phyloP scores from a whole-genome alignment of 2,329 filamentous ascomycete genomes.

The Talaromyces sp. region DNA sequence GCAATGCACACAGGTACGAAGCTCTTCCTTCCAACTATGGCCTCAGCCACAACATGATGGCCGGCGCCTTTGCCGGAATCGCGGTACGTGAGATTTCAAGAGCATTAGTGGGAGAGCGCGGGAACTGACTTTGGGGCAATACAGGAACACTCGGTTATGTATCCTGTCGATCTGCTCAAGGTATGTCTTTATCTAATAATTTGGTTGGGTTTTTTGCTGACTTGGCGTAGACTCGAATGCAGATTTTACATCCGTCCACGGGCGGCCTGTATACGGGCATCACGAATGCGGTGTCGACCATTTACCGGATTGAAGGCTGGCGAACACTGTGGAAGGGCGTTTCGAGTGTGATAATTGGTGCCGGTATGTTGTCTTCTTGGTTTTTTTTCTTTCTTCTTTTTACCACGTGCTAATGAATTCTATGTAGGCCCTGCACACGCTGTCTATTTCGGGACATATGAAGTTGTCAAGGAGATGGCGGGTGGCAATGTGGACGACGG shows the following conservation, averaged over 20 bases:
- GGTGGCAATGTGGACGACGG: constrained; percentile 79
- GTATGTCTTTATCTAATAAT: constrained; percentile 47
- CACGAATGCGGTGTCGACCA: constrained; percentile 86
- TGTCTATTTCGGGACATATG: constrained; percentile 97
- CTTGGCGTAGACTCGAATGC: constrained; percentile 78
- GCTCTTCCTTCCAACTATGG: constrained; percentile 91
- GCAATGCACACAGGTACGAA: constrained; percentile 65
- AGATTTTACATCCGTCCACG: constrained; percentile 80
- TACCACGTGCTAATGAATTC: constrained; percentile 18
- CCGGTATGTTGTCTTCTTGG: constrained; percentile 56
- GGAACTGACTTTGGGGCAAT: constrained; percentile 15
- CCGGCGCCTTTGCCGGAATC: constrained; percentile 94
- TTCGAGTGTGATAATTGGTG: constrained; percentile 91
- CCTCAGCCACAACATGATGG: constrained; percentile 87
- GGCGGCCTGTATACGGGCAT: constrained; percentile 82
- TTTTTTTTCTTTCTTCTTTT: background rate
- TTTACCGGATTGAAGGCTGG: constrained; percentile 83
- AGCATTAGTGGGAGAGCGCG: background rate
- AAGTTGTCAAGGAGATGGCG: constrained; percentile 92
- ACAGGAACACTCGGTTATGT: constrained; percentile 98
- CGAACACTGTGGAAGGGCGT: constrained; percentile 93
- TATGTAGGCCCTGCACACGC: constrained; percentile 82
- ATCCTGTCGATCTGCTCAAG: constrained; percentile 96
- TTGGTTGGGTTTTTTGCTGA: background rate
- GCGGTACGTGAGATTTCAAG: constrained; percentile 56